A percentile compares a stretch with the other conserved stretches of the same genome.
phyloP scores from a whole-genome alignment of 768 basidiomycete species.

The Pluteus cervinus region DNA sequence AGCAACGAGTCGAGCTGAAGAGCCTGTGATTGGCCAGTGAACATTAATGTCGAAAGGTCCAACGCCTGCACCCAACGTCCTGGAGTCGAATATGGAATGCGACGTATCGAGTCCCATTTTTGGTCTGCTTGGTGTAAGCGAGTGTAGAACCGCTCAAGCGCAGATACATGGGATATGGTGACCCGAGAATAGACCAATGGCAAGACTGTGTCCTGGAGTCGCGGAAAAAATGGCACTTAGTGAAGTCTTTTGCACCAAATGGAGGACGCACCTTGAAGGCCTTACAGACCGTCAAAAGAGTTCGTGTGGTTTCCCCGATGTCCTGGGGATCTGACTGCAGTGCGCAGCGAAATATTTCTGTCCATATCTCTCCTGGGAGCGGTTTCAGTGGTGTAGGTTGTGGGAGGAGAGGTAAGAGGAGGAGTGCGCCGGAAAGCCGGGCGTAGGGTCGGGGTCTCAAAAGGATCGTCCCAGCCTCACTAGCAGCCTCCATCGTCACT shows the following conservation, averaged over 20 bases:
- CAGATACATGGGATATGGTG: slow-evolving; percentile 31
- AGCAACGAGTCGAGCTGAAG: slow-evolving; percentile 59
- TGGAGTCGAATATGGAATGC: slow-evolving; percentile 82
- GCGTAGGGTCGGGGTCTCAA: slow-evolving; percentile 67
- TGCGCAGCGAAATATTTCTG: slow-evolving; percentile 45
- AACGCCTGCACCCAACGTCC: slow-evolving; percentile 81
- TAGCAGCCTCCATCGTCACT: not conserved
- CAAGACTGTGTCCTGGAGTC: slow-evolving; percentile 51
- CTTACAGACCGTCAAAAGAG: slow-evolving; percentile 37
- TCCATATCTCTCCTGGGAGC: slow-evolving; percentile 71
- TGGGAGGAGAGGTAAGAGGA: slow-evolving; percentile 67
- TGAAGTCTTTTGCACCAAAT: not conserved
- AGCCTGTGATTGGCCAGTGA: slow-evolving; percentile 38
- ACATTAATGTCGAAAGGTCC: slow-evolving; percentile 56
- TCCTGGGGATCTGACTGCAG: slow-evolving; percentile 17
- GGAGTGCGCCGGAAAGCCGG: slow-evolving; percentile 47
- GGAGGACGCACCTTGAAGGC: slow-evolving; percentile 35
- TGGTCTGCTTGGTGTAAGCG: slow-evolving; percentile 58
- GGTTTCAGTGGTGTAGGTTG: slow-evolving; percentile 40
- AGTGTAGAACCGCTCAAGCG: slow-evolving; percentile 53
- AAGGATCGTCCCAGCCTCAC: slow-evolving; percentile 39
- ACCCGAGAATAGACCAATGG: slow-evolving; percentile 63
- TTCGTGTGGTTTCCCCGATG: slow-evolving; percentile 21
- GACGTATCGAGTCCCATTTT: slow-evolving; percentile 83
- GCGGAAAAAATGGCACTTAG: not conserved